Base-by-base conservation (phyloP, 345 rosid genomes). In the Eucalyptus pauciflora region DNA sequence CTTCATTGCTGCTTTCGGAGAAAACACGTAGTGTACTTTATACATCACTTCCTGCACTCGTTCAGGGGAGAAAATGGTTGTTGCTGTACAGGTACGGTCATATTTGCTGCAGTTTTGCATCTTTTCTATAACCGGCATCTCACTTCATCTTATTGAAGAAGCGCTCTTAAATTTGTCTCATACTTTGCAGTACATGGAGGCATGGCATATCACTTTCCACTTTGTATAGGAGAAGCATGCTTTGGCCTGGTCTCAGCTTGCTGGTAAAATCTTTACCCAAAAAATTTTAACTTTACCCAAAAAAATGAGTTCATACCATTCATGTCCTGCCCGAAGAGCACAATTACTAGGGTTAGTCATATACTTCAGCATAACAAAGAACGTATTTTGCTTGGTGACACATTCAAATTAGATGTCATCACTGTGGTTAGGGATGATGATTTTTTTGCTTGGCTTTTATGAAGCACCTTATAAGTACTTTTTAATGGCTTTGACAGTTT, bases 231-330 rank as follows among this genome's bases (percentile, higher is more conserved):
- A 95, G 97, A 95, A 97, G 99, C 95, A 92, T 92, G 92, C 96
- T 98, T 88, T 98, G 97, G 98, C 97, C 99, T 89, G 99, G 99
- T 83, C 96, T 91, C 41, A 97, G 98, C 90, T 92, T 98, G 93
- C 95, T 98, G 96, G 99, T 90, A 41, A 41, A 41, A 41, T 41
- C 41, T 41, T 41, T 41, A 41, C 41, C 41, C 41, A 41, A 41
- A 41, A 41, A 41, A 4, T 41, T 41, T 41, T 41, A 41, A 5
- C 41, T 41, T 41, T 41, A 41, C 41, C 41, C 41, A 41, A 41
- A 41, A 37, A 41, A 41, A 71, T 86, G 7, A 13, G 22, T 52
- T 41, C 20, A 25, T 24, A 18, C 20, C 86, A 31, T 31, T 69
- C 88, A 45, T 56, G 13, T 56, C 41, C 67, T 62, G 62, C n/a